A percentile compares a stretch with the other conserved stretches of the same genome.
Conservation (phyloP, 1,284 basidiomycete species). For the Dichomitus squalens region DNA sequence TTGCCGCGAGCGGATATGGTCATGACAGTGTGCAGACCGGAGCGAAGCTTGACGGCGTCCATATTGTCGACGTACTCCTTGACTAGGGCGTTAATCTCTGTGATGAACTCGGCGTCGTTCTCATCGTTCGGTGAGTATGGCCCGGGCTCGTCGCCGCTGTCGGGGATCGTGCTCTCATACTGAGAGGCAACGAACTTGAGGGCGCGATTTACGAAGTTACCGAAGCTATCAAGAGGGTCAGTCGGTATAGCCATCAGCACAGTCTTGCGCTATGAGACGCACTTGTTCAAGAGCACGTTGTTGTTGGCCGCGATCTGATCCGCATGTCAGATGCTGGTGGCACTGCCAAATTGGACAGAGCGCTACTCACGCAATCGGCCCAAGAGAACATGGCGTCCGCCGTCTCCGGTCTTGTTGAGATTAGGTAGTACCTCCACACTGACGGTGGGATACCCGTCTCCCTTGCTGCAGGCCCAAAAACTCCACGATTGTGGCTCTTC, state of each 20-base stretch:
- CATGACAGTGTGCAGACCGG: conserved; percentile 90
- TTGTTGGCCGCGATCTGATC: conserved; percentile 90
- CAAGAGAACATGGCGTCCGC: conserved; percentile 97
- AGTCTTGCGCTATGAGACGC: conserved; percentile 19
- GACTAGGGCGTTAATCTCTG: conserved; percentile 81
- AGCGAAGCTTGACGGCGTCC: conserved; percentile 90
- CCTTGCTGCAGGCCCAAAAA: conserved; percentile 94
- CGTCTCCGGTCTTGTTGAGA: conserved; percentile 93
- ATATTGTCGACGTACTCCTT: conserved; percentile 86
- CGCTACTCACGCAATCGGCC: conserved; percentile 81
- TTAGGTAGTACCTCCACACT: conserved; percentile 97
- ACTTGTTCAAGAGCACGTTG: conserved; percentile 94
- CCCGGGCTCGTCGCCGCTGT: conserved; percentile 70
- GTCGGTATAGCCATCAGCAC: neutral
- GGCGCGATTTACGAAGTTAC: conserved; percentile 96
- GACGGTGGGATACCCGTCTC: conserved; percentile 92
- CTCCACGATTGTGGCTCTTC: conserved; percentile 95
- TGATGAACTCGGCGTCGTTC: conserved; percentile 77
- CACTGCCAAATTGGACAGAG: neutral
- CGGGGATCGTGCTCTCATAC: conserved; percentile 82
- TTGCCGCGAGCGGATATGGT: conserved; percentile 92
- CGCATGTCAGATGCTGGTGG: neutral
- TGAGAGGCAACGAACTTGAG: conserved; percentile 93
- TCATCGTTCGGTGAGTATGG: conserved; percentile 69
- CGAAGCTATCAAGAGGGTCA: conserved; percentile 61